Evolutionary conservation across 2,329 filamentous ascomycete genomes (phyloP).

Genomic region (Ophiostoma ulmi): DNA sequence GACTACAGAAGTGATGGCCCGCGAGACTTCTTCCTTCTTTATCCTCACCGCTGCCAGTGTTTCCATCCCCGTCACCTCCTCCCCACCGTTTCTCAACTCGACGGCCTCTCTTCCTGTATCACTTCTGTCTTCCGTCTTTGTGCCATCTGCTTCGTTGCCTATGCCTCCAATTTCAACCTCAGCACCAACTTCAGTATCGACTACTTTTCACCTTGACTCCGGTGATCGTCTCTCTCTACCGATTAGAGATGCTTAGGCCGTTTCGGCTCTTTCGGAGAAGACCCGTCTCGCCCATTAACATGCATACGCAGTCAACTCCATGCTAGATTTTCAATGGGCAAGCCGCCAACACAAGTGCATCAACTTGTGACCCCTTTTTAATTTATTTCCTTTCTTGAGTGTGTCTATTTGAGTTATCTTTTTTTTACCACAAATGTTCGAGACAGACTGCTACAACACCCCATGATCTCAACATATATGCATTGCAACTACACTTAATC

Average conservation of each 20-base stretch:
- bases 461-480: neutral
- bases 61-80: neutral
- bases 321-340: neutral
- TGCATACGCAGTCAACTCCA: neutral
- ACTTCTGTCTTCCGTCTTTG: neutral
- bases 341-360: neutral
- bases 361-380: neutral
- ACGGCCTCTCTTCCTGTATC: neutral
- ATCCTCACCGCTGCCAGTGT: neutral
- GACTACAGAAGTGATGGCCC: neutral
- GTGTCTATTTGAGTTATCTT: neutral
- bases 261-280: neutral
- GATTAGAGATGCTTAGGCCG: neutral
- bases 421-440: neutral
- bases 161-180: neutral
- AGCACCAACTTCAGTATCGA: neutral
- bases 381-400: neutral
- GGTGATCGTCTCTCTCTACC: neutral
- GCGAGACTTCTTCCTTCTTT: neutral
- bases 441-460: slow-evolving; percentile 6
- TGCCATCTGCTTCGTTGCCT: neutral
- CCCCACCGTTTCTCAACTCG: too few species aligned
- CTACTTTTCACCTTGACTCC: neutral
- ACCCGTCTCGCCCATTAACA: neutral
- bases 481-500: neutral